phyloP scores from a whole-genome alignment of 257 asterid species.

The Primulina eburnea region DNA sequence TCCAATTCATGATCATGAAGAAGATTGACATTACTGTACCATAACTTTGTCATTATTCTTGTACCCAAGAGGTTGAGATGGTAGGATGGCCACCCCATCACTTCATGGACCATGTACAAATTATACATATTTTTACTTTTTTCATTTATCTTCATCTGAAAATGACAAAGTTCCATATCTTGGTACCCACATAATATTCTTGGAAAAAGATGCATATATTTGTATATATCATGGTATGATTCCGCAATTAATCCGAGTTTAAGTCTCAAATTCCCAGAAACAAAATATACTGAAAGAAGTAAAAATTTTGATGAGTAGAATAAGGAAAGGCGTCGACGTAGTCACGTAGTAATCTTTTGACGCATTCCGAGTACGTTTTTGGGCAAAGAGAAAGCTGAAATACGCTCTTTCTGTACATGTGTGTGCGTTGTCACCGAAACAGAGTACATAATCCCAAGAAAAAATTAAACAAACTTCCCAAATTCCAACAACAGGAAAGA shows the following conservation, averaged over 20 bases:
- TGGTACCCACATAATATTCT: constrained; percentile 14
- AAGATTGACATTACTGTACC: constrained; percentile 17
- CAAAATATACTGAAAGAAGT: background rate
- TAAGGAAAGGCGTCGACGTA: constrained; percentile 34
- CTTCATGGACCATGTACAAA: constrained; percentile 28
- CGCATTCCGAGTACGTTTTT: constrained; percentile 26
- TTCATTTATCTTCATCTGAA: background rate
- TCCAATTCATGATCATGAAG: constrained; percentile 21
- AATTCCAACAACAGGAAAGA: constrained; percentile 1
- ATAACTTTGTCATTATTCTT: constrained; percentile 28
- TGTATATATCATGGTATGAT: background rate
- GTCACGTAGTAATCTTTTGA: constrained; percentile 21
- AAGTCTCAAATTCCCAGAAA: background rate
- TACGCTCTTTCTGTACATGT: constrained; percentile 17
- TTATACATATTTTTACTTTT: background rate
- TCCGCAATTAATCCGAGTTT: background rate
- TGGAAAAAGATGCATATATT: background rate
- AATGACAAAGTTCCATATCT: background rate
- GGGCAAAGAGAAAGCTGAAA: constrained; percentile 60
- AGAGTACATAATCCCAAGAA: constrained; percentile 20
- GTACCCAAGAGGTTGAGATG: constrained; percentile 21
- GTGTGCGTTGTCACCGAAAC: constrained; percentile 36
- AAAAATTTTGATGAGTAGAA: constrained; percentile 18
- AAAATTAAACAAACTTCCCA: background rate
- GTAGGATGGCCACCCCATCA: constrained; percentile 24